These are phyloP conservation scores for Pyricularia pennisetigena DNA, from an alignment of 2,329 filamentous ascomycete species.

Conservation along the genomic window DNA sequence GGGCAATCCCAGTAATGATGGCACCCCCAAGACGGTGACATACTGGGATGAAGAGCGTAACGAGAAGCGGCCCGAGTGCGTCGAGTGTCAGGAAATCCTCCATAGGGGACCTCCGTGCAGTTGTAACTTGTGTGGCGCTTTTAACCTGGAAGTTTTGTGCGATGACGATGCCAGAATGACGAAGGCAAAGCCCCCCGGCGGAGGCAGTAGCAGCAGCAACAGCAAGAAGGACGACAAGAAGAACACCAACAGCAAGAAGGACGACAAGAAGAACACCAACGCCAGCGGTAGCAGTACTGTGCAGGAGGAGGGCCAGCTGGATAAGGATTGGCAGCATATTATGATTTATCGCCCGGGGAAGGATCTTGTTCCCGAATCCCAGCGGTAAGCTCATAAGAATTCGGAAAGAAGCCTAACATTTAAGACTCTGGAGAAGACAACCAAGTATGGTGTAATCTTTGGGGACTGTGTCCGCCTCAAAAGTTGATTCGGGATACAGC, in stretches of 20 bases:
- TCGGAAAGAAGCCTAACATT: not conserved
- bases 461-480: not conserved
- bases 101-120: not conserved
- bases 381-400: not conserved
- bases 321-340: not conserved
- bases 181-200: not conserved
- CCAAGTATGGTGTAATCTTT: not conserved
- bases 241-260: not conserved
- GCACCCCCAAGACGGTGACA: not conserved
- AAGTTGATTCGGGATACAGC: not conserved
- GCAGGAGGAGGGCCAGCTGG: not conserved
- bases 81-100: slow-evolving; percentile 1
- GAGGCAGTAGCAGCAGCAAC: not conserved
- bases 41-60: slow-evolving; percentile 3
- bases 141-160: not conserved
- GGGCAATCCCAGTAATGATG: not conserved
- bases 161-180: not conserved
- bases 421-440: not conserved
- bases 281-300: too few species aligned
- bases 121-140: not conserved
- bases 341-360: not conserved
- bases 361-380: not conserved
- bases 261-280: not conserved
- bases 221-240: not conserved
- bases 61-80: not conserved